Conservation (phyloP, 2,329 filamentous ascomycete genomes). For the Stagonosporopsis cucurbitacearum region DNA sequence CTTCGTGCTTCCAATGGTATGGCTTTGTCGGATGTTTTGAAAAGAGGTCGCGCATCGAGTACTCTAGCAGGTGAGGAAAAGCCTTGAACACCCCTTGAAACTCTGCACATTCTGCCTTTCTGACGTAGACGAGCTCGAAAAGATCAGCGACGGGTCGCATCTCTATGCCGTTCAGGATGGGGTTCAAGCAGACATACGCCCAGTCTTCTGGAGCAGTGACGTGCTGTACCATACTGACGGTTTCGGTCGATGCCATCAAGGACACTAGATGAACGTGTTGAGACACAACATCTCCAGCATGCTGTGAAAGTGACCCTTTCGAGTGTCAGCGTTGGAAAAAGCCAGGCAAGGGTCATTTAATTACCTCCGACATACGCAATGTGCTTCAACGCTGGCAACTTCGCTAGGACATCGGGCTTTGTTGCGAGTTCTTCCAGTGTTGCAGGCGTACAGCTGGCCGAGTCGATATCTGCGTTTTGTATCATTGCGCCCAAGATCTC, state of each 20-base stretch:
- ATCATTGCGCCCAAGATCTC: slow-evolving; percentile 27
- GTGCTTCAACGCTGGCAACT: slow-evolving; percentile 25
- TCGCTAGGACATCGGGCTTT: slow-evolving; percentile 25
- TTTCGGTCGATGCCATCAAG: slow-evolving; percentile 30
- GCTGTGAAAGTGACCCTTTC: slow-evolving; percentile 25
- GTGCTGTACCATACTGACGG: slow-evolving; percentile 27
- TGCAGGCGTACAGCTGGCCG: slow-evolving; percentile 23
- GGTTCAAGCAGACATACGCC: slow-evolving; percentile 34
- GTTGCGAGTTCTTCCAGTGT: slow-evolving; percentile 32
- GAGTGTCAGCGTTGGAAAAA: slow-evolving; percentile 6
- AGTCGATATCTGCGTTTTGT: slow-evolving; percentile 27
- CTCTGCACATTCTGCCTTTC: slow-evolving; percentile 13
- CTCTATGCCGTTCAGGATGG: slow-evolving; percentile 29
- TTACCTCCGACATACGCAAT: slow-evolving; percentile 33
- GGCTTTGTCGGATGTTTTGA: slow-evolving; percentile 34
- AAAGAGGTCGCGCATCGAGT: slow-evolving; percentile 33
- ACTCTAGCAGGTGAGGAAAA: slow-evolving; percentile 26
- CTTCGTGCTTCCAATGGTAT: slow-evolving; percentile 37
- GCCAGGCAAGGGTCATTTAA: no score
- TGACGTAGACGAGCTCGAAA: slow-evolving; percentile 31
- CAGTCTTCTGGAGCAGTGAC: slow-evolving; percentile 33
- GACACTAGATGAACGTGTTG: slow-evolving; percentile 22
- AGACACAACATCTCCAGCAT: slow-evolving; percentile 29
- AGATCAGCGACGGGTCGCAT: slow-evolving; percentile 30
- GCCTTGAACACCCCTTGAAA: slow-evolving; percentile 32